Evolutionary conservation across 495 filamentous ascomycete genomes (phyloP).

Genomic region (Mycothermus thermophilus): DNA sequence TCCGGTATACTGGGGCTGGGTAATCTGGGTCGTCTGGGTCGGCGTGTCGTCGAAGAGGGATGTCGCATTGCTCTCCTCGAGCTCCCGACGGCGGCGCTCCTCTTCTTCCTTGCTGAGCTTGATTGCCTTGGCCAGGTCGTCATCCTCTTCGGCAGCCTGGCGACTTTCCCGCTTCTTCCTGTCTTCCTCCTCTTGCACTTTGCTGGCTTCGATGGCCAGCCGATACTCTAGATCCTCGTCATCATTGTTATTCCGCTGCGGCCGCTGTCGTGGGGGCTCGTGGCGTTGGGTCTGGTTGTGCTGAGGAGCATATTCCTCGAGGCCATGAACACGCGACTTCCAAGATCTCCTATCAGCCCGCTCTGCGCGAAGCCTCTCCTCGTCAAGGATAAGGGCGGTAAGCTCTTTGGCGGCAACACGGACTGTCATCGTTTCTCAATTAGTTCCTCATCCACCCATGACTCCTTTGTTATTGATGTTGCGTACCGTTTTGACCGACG

Average conservation of each 20-base stretch:
- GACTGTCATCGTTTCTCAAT: slow-evolving; percentile 39
- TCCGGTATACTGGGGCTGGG: slow-evolving; percentile 64
- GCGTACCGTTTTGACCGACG: slow-evolving; percentile 83
- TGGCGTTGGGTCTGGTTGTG: slow-evolving; percentile 21
- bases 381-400: slow-evolving; percentile 84
- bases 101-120: slow-evolving; percentile 89
- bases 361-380: slow-evolving; percentile 84
- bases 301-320: slow-evolving; percentile 61
- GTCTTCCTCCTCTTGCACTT: slow-evolving; percentile 89
- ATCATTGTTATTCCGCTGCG: slow-evolving; percentile 40
- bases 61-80: slow-evolving; percentile 78
- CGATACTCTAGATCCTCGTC: slow-evolving; percentile 90
- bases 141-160: slow-evolving; percentile 41
- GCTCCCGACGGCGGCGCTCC: slow-evolving; percentile 71
- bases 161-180: slow-evolving; percentile 65
- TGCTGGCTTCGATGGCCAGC: slow-evolving; percentile 92
- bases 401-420: slow-evolving; percentile 93
- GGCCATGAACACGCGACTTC: slow-evolving; percentile 90
- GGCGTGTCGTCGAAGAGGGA: slow-evolving; percentile 81
- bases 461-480: not conserved
- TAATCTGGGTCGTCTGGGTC: slow-evolving; percentile 34
- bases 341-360: slow-evolving; percentile 83
- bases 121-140: slow-evolving; percentile 88
- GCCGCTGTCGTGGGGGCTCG: slow-evolving; percentile 32
- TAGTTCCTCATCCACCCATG: slow-evolving; percentile 2